Conservation (phyloP, 306 rosid genomes). For the Inga leiocalycina region DNA sequence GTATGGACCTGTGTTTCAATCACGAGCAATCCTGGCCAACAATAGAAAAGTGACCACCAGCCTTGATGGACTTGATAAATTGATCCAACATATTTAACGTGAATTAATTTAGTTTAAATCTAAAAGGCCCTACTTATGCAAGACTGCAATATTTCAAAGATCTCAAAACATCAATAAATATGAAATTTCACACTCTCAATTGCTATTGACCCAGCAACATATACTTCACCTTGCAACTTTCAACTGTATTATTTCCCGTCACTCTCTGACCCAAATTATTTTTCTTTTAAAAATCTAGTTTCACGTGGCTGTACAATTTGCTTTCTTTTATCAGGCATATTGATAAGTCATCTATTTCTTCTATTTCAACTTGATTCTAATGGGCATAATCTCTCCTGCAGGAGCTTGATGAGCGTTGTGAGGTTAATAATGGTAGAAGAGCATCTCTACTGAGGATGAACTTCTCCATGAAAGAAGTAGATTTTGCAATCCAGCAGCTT, state of each 20-base stretch:
- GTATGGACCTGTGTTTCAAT: too few relatives aligned
- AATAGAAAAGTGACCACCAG: too few relatives aligned
- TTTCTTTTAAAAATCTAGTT: not conserved
- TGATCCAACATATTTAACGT: not conserved
- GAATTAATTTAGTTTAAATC: not conserved
- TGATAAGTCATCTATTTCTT: constrained; percentile 23
- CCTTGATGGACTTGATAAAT: not conserved
- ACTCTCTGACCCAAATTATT: not conserved
- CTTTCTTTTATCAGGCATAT: constrained; percentile 30
- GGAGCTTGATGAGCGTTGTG: constrained; percentile 67
- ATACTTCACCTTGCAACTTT: not conserved
- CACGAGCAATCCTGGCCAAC: too few relatives aligned
- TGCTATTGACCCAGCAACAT: constrained; percentile 5
- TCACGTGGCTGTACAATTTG: not conserved
- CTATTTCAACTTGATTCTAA: constrained; percentile 23
- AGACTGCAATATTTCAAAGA: not conserved
- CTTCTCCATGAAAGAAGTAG: constrained; percentile 71
- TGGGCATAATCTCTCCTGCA: constrained; percentile 44
- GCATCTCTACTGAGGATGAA: constrained; percentile 78
- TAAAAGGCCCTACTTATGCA: not conserved
- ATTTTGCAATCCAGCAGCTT: constrained; percentile 71
- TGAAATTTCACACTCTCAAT: constrained; percentile 17
- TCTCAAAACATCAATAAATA: not conserved
- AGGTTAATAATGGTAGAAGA: constrained; percentile 50
- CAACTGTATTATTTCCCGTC: constrained; percentile 13